phyloP scores from a whole-genome alignment of 805 yeast species.

The Metschnikowia sp. region DNA sequence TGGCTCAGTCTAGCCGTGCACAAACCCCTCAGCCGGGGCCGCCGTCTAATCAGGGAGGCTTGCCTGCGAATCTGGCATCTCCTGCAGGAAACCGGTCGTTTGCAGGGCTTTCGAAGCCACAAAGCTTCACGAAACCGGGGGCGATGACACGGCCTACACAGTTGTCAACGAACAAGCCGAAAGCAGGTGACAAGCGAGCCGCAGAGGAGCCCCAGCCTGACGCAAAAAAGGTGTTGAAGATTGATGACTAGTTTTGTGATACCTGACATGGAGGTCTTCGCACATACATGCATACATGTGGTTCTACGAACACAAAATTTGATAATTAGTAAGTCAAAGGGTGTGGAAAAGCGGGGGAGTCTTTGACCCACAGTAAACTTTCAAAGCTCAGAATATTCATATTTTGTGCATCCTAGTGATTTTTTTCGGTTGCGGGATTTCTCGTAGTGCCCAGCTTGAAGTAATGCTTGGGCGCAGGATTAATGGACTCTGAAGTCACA shows the following conservation, averaged over 20 bases:
- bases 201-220: conserved; percentile 9
- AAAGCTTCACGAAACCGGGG: conserved; percentile 30
- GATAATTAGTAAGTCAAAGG: no score
- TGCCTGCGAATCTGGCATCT: not conserved
- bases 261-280: conserved; percentile 5
- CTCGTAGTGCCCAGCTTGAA: no score
- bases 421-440: no score
- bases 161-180: conserved; percentile 34
- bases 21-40: conserved; percentile 14
- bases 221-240: conserved; percentile 8
- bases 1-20: conserved; percentile 18
- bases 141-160: conserved; percentile 35
- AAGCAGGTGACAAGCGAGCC: conserved; percentile 8
- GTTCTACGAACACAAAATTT: no score
- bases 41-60: not conserved
- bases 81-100: conserved; percentile 21
- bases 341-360: no score
- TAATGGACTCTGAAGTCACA: no score
- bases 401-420: no score
- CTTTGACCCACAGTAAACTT: no score
- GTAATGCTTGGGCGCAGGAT: no score
- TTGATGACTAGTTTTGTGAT: conserved; percentile 11
- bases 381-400: no score
- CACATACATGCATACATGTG: not conserved
- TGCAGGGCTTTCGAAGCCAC: conserved; percentile 23